phyloP scores from a whole-genome alignment of 208 protist genomes.

The Zelonia costaricensis region DNA sequence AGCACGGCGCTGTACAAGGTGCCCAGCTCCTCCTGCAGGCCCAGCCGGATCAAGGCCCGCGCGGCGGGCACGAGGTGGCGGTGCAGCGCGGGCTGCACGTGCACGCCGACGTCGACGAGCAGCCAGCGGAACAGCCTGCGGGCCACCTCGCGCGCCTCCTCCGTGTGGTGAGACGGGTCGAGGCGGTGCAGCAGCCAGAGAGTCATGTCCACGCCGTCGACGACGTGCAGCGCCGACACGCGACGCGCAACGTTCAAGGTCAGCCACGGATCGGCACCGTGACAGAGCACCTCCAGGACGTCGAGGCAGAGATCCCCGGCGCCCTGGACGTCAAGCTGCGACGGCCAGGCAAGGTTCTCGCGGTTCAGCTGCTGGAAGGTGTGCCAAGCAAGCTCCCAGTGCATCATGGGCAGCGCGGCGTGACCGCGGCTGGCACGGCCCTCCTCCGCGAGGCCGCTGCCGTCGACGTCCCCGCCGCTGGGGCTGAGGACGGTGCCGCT shows the following conservation, averaged over 20 bases:
- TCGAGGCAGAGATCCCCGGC: slow-evolving; percentile 59
- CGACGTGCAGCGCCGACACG: slow-evolving; percentile 56
- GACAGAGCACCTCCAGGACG: slow-evolving; percentile 69
- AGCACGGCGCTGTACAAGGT: slow-evolving; percentile 82
- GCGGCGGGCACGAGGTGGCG: slow-evolving; percentile 71
- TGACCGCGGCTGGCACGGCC: neutral
- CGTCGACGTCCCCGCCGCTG: neutral
- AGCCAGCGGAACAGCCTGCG: slow-evolving; percentile 82
- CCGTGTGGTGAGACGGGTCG: slow-evolving; percentile 70
- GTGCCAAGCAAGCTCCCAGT: slow-evolving; percentile 83
- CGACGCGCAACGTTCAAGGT: slow-evolving; percentile 72
- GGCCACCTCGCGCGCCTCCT: slow-evolving; percentile 67
- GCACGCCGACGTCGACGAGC: slow-evolving; percentile 76
- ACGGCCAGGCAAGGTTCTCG: slow-evolving; percentile 65
- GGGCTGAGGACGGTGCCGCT: neutral
- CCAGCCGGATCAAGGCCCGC: slow-evolving; percentile 69
- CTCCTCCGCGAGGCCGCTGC: neutral
- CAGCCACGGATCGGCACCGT: slow-evolving; percentile 82
- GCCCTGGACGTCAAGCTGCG: slow-evolving; percentile 45
- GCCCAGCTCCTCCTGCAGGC: slow-evolving; percentile 66
- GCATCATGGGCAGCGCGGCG: slow-evolving; percentile 66
- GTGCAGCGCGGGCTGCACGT: slow-evolving; percentile 72
- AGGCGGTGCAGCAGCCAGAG: slow-evolving; percentile 81
- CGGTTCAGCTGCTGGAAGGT: slow-evolving; percentile 80
- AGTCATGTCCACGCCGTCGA: slow-evolving; percentile 84